Conservation (phyloP, 306 rosid genomes). For the Ceratonia siliqua region DNA sequence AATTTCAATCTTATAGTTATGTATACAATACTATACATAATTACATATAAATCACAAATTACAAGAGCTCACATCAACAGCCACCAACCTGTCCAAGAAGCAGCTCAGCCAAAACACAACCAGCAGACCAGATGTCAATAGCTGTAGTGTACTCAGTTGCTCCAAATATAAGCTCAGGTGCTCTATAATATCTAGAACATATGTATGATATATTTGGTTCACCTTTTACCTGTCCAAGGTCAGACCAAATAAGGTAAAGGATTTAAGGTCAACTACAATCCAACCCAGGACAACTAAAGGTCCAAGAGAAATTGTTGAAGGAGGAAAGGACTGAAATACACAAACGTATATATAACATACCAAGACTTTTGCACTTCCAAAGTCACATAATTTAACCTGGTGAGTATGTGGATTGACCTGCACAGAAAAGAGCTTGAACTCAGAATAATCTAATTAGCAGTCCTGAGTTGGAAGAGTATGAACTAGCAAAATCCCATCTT, state of each 20-base stretch:
- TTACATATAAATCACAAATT: not conserved
- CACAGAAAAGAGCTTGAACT: conserved; percentile 23
- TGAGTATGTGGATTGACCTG: conserved; percentile 94
- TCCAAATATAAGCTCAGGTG: conserved; percentile 95
- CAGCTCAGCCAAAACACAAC: conserved; percentile 91
- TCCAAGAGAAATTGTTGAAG: not conserved
- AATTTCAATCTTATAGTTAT: not conserved
- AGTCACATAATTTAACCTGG: conserved; percentile 89
- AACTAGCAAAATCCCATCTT: not conserved
- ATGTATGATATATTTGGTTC: conserved; percentile 92
- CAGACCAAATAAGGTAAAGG: conserved; percentile 18
- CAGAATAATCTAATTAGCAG: not conserved
- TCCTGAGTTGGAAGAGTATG: not conserved
- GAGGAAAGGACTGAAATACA: not conserved
- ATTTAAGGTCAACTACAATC: not conserved
- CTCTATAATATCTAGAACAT: conserved; percentile 88
- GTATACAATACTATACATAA: too few species aligned
- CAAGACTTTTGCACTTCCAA: conserved; percentile 95
- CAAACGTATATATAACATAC: conserved; percentile 41
- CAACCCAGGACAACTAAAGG: conserved; percentile 2
- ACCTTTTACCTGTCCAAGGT: conserved; percentile 67
- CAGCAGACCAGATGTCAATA: conserved; percentile 88
- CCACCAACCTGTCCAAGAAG: conserved; percentile 80
- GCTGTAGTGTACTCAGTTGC: conserved; percentile 88
- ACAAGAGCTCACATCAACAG: conserved; percentile 14